Evolutionary conservation across 106 monocot genomes (phyloP).

Genomic region (Alisma plantagoaquatica): DNA sequence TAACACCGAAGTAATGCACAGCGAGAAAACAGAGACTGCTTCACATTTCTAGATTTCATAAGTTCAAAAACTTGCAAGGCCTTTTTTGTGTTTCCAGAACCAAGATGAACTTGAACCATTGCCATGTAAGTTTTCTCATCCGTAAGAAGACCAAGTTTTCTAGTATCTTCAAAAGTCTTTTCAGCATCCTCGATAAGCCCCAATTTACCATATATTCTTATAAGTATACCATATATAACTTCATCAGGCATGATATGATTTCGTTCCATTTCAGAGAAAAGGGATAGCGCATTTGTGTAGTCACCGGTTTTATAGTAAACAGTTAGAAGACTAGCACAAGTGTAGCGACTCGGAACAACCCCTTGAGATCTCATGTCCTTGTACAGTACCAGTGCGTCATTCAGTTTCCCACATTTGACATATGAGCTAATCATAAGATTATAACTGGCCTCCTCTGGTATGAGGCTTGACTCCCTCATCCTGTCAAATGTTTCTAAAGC

Average conservation of each 20-base stretch:
- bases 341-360: conserved; percentile 74
- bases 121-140: conserved; percentile 84
- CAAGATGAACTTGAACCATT: conserved; percentile 89
- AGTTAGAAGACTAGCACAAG: conserved; percentile 66
- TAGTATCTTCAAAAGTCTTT: conserved; percentile 50
- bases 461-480: conserved; percentile 51
- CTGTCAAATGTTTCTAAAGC: conserved; percentile 52
- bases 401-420: conserved; percentile 37
- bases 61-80: conserved; percentile 61
- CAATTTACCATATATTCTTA: conserved; percentile 95
- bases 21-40: conserved; percentile 54
- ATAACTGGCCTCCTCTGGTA: conserved; percentile 78
- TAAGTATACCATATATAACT: conserved; percentile 89
- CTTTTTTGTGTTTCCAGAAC: conserved; percentile 48
- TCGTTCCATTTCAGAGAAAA: conserved; percentile 74
- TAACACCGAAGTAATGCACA: conserved; percentile 66
- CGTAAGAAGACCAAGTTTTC: conserved; percentile 52
- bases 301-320: conserved; percentile 60
- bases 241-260: conserved; percentile 71
- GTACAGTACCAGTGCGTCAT: conserved; percentile 55
- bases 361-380: conserved; percentile 64
- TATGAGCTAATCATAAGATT: conserved; percentile 56
- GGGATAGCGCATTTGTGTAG: conserved; percentile 76
- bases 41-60: conserved; percentile 53
- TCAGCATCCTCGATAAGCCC: conserved; percentile 83